phyloP scores from a whole-genome alignment of 345 rosid genomes.

The Populus nigra region DNA sequence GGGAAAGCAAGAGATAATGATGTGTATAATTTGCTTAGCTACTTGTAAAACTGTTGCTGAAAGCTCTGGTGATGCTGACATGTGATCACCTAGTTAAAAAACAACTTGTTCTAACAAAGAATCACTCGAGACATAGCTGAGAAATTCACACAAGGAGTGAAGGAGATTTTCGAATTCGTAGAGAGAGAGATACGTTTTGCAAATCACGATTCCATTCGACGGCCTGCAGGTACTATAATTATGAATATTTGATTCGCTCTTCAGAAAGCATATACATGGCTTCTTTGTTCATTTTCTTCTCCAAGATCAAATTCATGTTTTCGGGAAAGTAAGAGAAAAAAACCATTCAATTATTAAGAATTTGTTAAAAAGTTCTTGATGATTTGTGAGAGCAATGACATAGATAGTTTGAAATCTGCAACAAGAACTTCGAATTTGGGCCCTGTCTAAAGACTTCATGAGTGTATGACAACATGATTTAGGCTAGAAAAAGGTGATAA shows the following conservation, averaged over 20 bases:
- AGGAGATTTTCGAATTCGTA: constrained; percentile 56
- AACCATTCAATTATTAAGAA: too few species aligned
- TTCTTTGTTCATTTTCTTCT: too few species aligned
- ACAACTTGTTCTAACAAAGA: constrained; percentile 69
- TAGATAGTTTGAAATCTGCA: too few species aligned
- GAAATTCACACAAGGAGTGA: constrained; percentile 48
- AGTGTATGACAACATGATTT: too few species aligned
- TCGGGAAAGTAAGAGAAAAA: too few species aligned
- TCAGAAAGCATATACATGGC: neutral
- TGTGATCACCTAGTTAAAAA: constrained; percentile 70
- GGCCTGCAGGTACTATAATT: neutral
- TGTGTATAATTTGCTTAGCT: neutral
- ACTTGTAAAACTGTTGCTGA: neutral
- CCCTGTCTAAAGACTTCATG: too few species aligned
- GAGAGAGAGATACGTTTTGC: constrained; percentile 49
- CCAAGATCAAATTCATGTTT: too few species aligned
- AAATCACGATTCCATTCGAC: constrained; percentile 16
- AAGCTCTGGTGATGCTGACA: constrained; percentile 28
- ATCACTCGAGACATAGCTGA: constrained; percentile 58
- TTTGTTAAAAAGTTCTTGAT: too few species aligned
- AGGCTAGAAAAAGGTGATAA: too few species aligned
- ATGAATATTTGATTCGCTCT: neutral
- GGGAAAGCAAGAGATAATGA: too few species aligned
- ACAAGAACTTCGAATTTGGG: too few species aligned
- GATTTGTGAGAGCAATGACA: too few species aligned